Conservation (phyloP, 2,329 filamentous ascomycete genomes). For the Myotisia sp. region DNA sequence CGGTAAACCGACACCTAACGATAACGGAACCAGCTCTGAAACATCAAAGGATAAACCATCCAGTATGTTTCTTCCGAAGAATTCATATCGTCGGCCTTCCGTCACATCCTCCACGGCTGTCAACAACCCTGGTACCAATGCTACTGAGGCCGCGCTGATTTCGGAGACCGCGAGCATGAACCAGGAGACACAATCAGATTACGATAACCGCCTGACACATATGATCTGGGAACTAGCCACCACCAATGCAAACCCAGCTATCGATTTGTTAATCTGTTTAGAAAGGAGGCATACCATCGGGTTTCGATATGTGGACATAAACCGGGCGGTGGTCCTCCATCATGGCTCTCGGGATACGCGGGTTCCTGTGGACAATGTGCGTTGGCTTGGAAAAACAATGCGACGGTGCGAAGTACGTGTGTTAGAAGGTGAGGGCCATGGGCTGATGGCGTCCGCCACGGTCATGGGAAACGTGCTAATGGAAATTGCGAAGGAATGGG, state of each 20-base stretch:
- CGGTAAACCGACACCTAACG: constrained; percentile 14
- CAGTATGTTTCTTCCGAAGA: constrained; percentile 13
- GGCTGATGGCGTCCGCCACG: constrained; percentile 81
- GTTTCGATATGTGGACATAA: constrained; percentile 94
- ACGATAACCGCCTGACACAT: constrained; percentile 75
- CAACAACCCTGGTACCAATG: constrained; percentile 7
- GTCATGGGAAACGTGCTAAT: constrained; percentile 93
- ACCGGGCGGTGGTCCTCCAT: constrained; percentile 77
- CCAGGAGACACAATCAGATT: constrained; percentile 35
- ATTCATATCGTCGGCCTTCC: constrained; percentile 9
- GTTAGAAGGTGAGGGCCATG: constrained; percentile 82
- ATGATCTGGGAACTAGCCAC: constrained; percentile 92
- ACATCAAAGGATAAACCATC: constrained; percentile 14
- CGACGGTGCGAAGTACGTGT: constrained; percentile 80
- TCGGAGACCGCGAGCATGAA: constrained; percentile 41
- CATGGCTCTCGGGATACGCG: constrained; percentile 82
- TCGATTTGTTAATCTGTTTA: constrained; percentile 81
- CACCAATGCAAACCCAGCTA: constrained; percentile 79
- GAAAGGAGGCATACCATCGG: constrained; percentile 84
- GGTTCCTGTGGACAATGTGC: constrained; percentile 87
- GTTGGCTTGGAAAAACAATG: constrained; percentile 92
- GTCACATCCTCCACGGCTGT: constrained; percentile 7
- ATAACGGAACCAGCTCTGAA: constrained; percentile 7
- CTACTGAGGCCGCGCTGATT: constrained; percentile 26
- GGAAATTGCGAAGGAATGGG: constrained; percentile 90